phyloP scores from a whole-genome alignment of 768 basidiomycete genomes.

The Xerocomellus chrysenteron region DNA sequence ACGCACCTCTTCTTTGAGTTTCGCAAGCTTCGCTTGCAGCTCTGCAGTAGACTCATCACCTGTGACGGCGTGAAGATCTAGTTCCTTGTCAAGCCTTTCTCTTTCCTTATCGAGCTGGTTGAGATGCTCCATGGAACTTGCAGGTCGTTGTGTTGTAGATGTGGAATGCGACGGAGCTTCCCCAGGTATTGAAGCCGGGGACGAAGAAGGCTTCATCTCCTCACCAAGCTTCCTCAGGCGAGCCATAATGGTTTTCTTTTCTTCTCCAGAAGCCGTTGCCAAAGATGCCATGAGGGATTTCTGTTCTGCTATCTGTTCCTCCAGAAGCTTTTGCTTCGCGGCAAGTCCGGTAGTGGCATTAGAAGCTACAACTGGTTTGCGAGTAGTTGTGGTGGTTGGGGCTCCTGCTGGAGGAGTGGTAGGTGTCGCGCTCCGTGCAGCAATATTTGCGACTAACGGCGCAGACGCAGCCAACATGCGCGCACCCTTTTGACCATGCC shows the following conservation, averaged over 20 bases:
- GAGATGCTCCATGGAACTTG: constrained; percentile 26
- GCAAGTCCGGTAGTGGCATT: constrained; percentile 53
- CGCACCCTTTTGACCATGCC: constrained; percentile 78
- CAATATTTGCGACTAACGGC: constrained; percentile 65
- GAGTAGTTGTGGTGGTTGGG: constrained; percentile 27
- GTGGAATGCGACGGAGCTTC: constrained; percentile 30
- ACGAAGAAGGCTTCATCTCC: constrained; percentile 60
- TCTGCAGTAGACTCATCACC: constrained; percentile 59
- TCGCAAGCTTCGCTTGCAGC: constrained; percentile 70
- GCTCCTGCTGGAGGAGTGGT: constrained; percentile 32
- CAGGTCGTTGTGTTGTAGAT: constrained; percentile 22
- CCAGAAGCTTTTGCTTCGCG: constrained; percentile 71
- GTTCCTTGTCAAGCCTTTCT: constrained; percentile 76
- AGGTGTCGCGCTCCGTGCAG: constrained; percentile 50
- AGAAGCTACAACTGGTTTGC: constrained; percentile 39
- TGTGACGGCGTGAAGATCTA: constrained; percentile 58
- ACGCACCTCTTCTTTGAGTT: constrained; percentile 76
- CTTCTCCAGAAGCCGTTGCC: constrained; percentile 57
- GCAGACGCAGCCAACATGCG: constrained; percentile 83
- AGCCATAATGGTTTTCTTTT: constrained; percentile 79
- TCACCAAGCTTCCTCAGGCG: constrained; percentile 73
- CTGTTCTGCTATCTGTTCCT: constrained; percentile 86
- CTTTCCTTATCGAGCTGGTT: constrained; percentile 56
- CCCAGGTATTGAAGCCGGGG: constrained; percentile 29
- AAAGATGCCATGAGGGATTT: constrained; percentile 79